Conservation (phyloP, 805 yeast species). For the Myxozyma lipomycoides region DNA sequence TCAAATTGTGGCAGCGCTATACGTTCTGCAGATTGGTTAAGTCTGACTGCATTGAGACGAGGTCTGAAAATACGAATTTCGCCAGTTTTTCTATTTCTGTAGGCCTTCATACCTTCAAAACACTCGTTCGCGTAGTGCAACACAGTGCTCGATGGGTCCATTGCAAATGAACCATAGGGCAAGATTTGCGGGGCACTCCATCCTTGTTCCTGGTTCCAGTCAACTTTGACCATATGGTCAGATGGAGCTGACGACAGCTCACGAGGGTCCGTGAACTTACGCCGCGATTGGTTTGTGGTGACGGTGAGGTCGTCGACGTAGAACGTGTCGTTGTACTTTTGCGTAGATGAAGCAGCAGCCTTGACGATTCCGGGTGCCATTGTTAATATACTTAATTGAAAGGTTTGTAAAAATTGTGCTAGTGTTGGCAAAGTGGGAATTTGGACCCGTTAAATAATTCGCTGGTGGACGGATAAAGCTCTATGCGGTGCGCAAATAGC, state of each 20-base stretch:
- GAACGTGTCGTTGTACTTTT: slow-evolving; percentile 11
- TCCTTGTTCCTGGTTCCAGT: slow-evolving; percentile 71
- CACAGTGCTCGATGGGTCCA: slow-evolving; percentile 86
- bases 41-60: slow-evolving; percentile 47
- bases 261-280: slow-evolving; percentile 17
- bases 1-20: slow-evolving; percentile 48
- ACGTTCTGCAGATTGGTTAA: slow-evolving; percentile 49
- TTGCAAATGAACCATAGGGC: slow-evolving; percentile 68
- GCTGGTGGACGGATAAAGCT: too few relatives aligned
- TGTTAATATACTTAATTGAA: neutral
- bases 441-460: too few relatives aligned
- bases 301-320: slow-evolving; percentile 51
- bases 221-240: slow-evolving; percentile 79
- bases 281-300: slow-evolving; percentile 44
- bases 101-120: slow-evolving; percentile 94
- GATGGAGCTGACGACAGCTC: neutral
- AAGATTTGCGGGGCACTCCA: slow-evolving; percentile 83
- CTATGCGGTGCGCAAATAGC: too few relatives aligned
- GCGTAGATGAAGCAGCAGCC: neutral
- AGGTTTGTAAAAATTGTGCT: neutral
- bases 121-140: slow-evolving; percentile 92
- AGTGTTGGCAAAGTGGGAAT: too few relatives aligned
- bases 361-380: neutral
- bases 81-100: slow-evolving; percentile 37
- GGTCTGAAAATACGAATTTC: slow-evolving; percentile 41